Evolutionary conservation across 2,329 filamentous ascomycete genomes (phyloP).

Genomic region (Plenodomus biglobosus): DNA sequence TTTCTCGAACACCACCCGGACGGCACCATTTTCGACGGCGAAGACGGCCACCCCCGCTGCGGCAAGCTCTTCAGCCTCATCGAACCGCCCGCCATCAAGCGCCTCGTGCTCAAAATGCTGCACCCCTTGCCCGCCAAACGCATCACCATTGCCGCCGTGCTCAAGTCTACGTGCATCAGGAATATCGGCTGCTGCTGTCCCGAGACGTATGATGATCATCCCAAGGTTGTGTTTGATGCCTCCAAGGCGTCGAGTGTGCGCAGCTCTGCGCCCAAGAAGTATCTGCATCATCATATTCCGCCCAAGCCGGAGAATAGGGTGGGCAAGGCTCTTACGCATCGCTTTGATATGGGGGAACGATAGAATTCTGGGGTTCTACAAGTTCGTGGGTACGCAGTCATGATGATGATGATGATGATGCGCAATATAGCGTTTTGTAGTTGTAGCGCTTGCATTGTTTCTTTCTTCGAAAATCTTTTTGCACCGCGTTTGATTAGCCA

Average conservation of each 20-base stretch:
- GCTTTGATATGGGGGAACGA: constrained; percentile 46
- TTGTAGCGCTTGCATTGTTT: no score
- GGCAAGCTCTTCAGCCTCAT: constrained; percentile 67
- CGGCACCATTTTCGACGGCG: constrained; percentile 55
- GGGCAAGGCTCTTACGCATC: constrained; percentile 39
- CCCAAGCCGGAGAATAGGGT: constrained; percentile 44
- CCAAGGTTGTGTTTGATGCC: constrained; percentile 61
- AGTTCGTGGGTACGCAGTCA: neutral
- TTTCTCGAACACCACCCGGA: constrained; percentile 63
- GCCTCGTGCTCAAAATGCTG: constrained; percentile 77
- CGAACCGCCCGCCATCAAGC: constrained; percentile 64
- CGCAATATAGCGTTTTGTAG: no score
- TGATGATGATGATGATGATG: no score
- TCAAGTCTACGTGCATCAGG: constrained; percentile 72
- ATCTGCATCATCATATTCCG: constrained; percentile 48
- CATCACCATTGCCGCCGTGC: constrained; percentile 67
- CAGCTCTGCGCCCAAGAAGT: constrained; percentile 45
- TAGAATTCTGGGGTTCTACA: constrained; percentile 15
- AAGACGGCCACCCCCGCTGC: constrained; percentile 64
- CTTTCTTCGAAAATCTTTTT: no score
- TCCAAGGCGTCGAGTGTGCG: constrained; percentile 45
- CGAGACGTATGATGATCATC: constrained; percentile 69
- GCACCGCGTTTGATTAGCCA: no score
- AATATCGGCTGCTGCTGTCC: constrained; percentile 76
- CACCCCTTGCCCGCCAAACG: constrained; percentile 74